These are phyloP conservation scores for Calycina marina DNA, from an alignment of 2,329 filamentous ascomycete species.

Conservation along the genomic window DNA sequence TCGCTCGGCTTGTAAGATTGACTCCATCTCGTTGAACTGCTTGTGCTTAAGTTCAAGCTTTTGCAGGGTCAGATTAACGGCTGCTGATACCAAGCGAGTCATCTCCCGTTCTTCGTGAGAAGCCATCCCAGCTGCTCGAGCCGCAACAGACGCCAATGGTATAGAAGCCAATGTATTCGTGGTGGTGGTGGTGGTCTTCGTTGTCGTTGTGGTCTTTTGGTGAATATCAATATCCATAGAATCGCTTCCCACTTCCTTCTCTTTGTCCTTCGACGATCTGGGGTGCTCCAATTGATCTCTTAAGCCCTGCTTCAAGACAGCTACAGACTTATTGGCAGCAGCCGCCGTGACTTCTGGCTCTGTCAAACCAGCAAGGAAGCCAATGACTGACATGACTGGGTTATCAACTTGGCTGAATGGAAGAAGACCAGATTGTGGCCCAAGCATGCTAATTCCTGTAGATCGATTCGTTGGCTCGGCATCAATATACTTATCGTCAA, in stretches of 20 bases:
- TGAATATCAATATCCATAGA: slow-evolving; percentile 44
- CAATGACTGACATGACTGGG: slow-evolving; percentile 90
- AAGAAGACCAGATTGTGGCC: slow-evolving; percentile 61
- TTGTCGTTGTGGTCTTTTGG: slow-evolving; percentile 30
- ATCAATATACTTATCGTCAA: slow-evolving; percentile 93
- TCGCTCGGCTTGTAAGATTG: slow-evolving; percentile 79
- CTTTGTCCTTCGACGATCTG: slow-evolving; percentile 41
- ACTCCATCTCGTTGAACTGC: slow-evolving; percentile 94
- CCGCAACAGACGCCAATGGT: slow-evolving; percentile 73
- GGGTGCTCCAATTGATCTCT: slow-evolving; percentile 62
- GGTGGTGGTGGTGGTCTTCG: slow-evolving; percentile 31
- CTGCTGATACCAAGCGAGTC: slow-evolving; percentile 80
- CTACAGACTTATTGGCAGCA: slow-evolving; percentile 75
- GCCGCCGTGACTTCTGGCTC: slow-evolving; percentile 84
- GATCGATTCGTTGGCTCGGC: slow-evolving; percentile 45
- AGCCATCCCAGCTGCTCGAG: slow-evolving; percentile 72
- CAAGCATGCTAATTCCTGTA: slow-evolving; percentile 49
- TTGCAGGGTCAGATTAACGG: slow-evolving; percentile 84
- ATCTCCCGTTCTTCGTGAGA: slow-evolving; percentile 96
- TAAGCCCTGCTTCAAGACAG: slow-evolving; percentile 69
- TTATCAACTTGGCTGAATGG: slow-evolving; percentile 91
- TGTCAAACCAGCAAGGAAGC: slow-evolving; percentile 81
- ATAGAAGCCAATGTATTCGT: slow-evolving; percentile 52
- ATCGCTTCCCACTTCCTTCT: slow-evolving; percentile 44
- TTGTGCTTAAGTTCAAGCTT: slow-evolving; percentile 93